Conservation (phyloP, 805 yeast species). For the Nakazawaea wickerhamii region DNA sequence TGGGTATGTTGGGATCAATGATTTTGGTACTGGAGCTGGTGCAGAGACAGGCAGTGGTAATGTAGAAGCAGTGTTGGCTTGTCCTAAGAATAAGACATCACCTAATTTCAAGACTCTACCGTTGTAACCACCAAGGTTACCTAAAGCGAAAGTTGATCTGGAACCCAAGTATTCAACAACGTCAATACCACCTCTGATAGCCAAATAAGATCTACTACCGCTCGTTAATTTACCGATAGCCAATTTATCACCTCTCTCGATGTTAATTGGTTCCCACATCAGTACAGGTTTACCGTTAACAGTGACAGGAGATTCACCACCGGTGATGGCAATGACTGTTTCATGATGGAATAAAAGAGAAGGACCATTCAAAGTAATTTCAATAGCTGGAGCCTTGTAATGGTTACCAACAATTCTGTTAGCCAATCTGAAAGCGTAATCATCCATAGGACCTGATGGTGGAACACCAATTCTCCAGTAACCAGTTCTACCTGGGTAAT, state of each 20-base stretch:
- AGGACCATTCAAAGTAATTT: slow-evolving; percentile 85
- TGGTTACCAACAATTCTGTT: slow-evolving; percentile 89
- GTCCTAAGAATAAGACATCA: slow-evolving; percentile 84
- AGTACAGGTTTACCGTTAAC: slow-evolving; percentile 52
- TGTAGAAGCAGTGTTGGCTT: slow-evolving; percentile 62
- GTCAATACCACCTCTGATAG: slow-evolving; percentile 90
- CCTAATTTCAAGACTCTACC: slow-evolving; percentile 91
- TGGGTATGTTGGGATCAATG: slow-evolving; percentile 50
- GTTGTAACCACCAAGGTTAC: slow-evolving; percentile 89
- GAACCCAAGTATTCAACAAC: slow-evolving; percentile 92
- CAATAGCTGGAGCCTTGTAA: slow-evolving; percentile 79
- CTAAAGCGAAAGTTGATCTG: slow-evolving; percentile 93
- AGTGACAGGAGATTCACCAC: slow-evolving; percentile 70
- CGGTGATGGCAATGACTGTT: slow-evolving; percentile 74
- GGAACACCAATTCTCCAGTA: slow-evolving; percentile 94
- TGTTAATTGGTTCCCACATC: slow-evolving; percentile 68
- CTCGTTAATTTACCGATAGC: slow-evolving; percentile 72
- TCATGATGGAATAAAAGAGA: slow-evolving; percentile 78
- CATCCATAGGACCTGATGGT: slow-evolving; percentile 98
- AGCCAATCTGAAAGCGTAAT: slow-evolving; percentile 82
- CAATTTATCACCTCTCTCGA: slow-evolving; percentile 72
- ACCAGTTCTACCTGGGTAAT: slow-evolving; percentile 87
- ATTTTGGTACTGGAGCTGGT: slow-evolving; percentile 53
- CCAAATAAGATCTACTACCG: slow-evolving; percentile 89
- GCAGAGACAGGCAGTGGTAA: slow-evolving; percentile 67